Evolutionary conservation across 768 basidiomycete genomes (phyloP), one percentile per base, ranked within the genome.

Genomic region (Rhizopogon roseolus): DNA sequence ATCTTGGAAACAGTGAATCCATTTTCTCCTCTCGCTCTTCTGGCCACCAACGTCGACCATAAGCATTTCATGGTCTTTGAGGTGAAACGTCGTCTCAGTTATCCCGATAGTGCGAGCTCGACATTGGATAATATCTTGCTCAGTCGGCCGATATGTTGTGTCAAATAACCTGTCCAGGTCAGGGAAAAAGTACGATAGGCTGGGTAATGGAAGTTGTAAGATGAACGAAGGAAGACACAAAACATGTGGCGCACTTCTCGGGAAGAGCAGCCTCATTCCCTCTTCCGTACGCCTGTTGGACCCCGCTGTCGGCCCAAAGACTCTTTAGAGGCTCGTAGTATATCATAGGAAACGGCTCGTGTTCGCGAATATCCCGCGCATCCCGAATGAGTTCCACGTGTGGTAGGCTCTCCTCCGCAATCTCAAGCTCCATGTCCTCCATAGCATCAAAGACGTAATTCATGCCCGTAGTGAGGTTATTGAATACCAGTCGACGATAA

Each of bases 41-140:
- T 97, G 94, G 6, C 94, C 94, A 28, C 89, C 89, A 36, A 90
- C 94, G 64, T 97, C 94, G 53, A 97, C 88, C 87, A 98, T 91
- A 52, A 93, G 76, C 85, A 93, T 85, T 60, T 90, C 86, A 54
- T 91, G 86, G 41, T 86, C 88, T 59, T 80, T 76, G 52, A 94
- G 76, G 41, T 77, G 75, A 72, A 97, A 96, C 16, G 83, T 81
- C 1, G 93, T 96, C 70, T 93, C 90, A 7, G 88, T 91, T 64
- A 94, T 93, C 17, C 93, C 94, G 14, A 91, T 93, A 22, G 94
- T 95, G 54, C 93, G 85, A 38, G 88, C 90, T 50, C 93, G 79
- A 54, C 86, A 85, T 40, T 85, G 86, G 28, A 98, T 82, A 59
- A 96, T 95, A 65, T 96, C 94, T 62, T 91, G 90, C 58, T 93